Evolutionary conservation across 768 basidiomycete species (phyloP), one percentile per base, ranked within the genome.

Genomic region (Termitomyces sp.): DNA sequence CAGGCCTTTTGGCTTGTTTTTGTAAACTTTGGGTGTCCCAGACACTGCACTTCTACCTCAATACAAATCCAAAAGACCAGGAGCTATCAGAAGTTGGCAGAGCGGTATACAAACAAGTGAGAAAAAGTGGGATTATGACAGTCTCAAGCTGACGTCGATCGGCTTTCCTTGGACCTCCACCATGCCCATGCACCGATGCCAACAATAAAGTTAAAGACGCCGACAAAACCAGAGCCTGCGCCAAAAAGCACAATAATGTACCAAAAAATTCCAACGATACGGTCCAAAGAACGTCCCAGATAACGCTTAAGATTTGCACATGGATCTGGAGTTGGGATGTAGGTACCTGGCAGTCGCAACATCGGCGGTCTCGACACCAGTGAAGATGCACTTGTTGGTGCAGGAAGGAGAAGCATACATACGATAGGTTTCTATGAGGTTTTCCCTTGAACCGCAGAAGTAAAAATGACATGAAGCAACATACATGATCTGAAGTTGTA

Each of bases 401-500:
- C 85, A 26, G 94, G 76, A 28, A 84, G 75, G 13, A 94, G 77
- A 38, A 94, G 73, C 62, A 65, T 54, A 32, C 84, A 79, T 16
- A 92, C 85, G 51, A 98, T 81, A 0, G 95, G 95, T 86, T 97
- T 97, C 89, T 92, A 62, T 20, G 10, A 35, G 16, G 24, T 40
- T 1, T 58, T 51, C 30, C 43, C 30, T 55, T 36, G 42, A 20
- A 40, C 14, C 53, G 24, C 20, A 42, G 14, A 44, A 14, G 22
- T 18, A 12, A 32, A 13, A 32, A 22, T 18, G 6, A 53, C 26
- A 3, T 36, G 12, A 42, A 28, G 20, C n/a, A 38, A 54, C 86
- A 43, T 72, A 89, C 89, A 72, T 98, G 96, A 71, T 98, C 96
- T 12, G 93, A 95, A 4, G 88, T 84, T 14, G 88, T 90, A 70